A percentile compares a stretch with the other conserved stretches of the same genome.
phyloP scores from a whole-genome alignment of 2,329 filamentous ascomycete genomes.

The Venturiaceae sp. region DNA sequence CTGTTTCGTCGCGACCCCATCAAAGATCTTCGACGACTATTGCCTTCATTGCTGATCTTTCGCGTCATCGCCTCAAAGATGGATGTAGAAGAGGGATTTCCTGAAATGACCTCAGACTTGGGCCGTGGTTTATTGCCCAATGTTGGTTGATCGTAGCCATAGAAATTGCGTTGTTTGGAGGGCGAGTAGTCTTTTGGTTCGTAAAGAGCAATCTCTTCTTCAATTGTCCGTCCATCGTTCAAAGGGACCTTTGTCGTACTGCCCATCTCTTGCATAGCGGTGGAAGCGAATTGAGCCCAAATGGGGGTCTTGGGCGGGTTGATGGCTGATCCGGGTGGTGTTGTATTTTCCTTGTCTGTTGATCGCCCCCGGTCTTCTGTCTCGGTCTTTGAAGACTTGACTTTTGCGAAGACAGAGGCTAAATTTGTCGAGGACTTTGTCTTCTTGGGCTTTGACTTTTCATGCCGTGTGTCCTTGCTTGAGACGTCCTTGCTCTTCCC shows the following conservation, averaged over 20 bases:
- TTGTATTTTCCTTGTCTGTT: conserved; percentile 76
- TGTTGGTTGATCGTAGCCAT: conserved; percentile 38
- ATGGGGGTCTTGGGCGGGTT: conserved; percentile 54
- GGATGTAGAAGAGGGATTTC: conserved; percentile 29
- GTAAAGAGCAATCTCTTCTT: conserved; percentile 48
- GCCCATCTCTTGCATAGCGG: conserved; percentile 15
- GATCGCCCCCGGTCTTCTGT: conserved; percentile 42
- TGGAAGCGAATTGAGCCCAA: conserved; percentile 62
- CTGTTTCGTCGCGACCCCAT: not conserved
- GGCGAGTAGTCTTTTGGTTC: conserved; percentile 51
- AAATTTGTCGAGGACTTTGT: conserved; percentile 77
- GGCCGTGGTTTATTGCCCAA: conserved; percentile 27
- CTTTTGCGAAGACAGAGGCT: conserved; percentile 63
- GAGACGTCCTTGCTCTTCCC: conserved; percentile 20
- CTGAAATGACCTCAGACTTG: conserved; percentile 39
- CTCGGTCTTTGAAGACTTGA: conserved; percentile 58
- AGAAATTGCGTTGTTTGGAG: conserved; percentile 53
- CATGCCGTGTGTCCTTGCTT: conserved; percentile 6
- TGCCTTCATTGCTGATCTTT: conserved; percentile 22
- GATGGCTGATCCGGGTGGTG: conserved; percentile 43
- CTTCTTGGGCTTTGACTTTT: conserved; percentile 47
- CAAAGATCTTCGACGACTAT: not conserved
- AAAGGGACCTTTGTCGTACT: conserved; percentile 29
- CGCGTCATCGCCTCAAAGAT: conserved; percentile 28
- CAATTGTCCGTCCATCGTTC: conserved; percentile 31